Base-by-base conservation (phyloP, 2,329 filamentous ascomycete genomes). In the Clarireedia hainanense region DNA sequence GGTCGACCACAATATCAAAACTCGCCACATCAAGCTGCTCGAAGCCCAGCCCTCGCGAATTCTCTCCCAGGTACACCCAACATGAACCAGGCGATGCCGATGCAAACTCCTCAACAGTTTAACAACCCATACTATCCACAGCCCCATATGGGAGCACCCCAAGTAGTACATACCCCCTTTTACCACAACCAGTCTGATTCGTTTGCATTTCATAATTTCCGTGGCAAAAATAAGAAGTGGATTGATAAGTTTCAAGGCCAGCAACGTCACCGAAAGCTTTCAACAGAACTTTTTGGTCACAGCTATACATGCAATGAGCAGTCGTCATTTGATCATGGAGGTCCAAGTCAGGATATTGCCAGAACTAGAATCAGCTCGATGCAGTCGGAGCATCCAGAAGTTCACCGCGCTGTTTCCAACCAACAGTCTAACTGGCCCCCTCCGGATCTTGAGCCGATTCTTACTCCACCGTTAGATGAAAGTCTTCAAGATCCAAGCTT, bases 31-130 rank as follows among this genome's bases (percentile, higher is more conserved):
- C 80, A 85, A 61, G 73, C 76, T 54, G 79, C 80, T 67, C 74
- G 78, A 60, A 86, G 86, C 75, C 81, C 87, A 60, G 83, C 84
- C 34, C 75, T 88, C 55, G 74, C 83, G 27, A 80, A 80, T 55
- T 83, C 84, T 37, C 79, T 86, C 64, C 84, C 86, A 57, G 80
- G 80, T 60, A 88, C 85, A 30, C 85, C 88, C 60, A 83, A 86
- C 74, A 84, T 84, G 84, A 80, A 76, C 56, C 75, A 78, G 43
- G 80, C 79, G 50, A 84, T 90, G 70, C 79, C 87, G 49, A 87
- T 88, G 72, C 78, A 78, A 71, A 61, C 58, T 39, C 63, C 60
- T 10, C 67, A 67, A 39, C 62, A 81, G 80, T 82, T 79, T 75
- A 74, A 72, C 66, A 67, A 47, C 40, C 37, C 37, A 36, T 57